Base-by-base conservation (phyloP, 179 eudicot genomes). In the Beta macrorhiza region DNA sequence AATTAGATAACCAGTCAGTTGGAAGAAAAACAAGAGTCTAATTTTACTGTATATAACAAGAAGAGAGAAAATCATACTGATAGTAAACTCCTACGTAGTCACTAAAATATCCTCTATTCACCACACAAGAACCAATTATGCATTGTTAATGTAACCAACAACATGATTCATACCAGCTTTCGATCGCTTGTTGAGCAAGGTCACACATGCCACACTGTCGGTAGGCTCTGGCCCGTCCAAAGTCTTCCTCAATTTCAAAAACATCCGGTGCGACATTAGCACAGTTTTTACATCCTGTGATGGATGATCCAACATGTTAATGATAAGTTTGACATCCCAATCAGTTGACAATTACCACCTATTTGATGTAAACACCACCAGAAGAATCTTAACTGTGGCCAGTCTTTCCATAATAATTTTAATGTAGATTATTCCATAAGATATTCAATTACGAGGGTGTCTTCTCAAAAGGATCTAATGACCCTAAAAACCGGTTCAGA, bases 151-250 rank as follows among this genome's bases (percentile, higher is more conserved):
- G 7, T 1, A 45, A 42, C 51, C 29, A 16, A 44, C 12, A 57
- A 74, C 52, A 78, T 13, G 20, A 25, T 77, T 81, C 84, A 65
- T 82, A 95, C 99, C 99, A 95, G 82, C 93, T 93, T 61, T 95
- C 99, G 82, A 95, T 88, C 20, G 99, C 99, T 86, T 91, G 91
- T 86, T 93, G 92, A 81, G 90, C 93, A 72, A 79, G 80, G 64
- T 93, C 97, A 59, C 79, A 78, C 32, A 78, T 75, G 63, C 98
- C 98, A 52, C 88, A 82, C 82, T 95, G 99, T 71, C 79, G 85
- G 77, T 92, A 86, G 57, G 83, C 99, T 85, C 99, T 87, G 75
- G 99, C 99, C 80, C 99, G 91, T 87, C 99, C 99, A 83, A 85
- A 92, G 77, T 95, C 99, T 85, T 95, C 99, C 89, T 95, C 99